Percentiles rank a stretch among this genome's conserved stretches.
phyloP scores from a whole-genome alignment of 1,284 basidiomycete genomes.

The Cystobasidium slooffiae region DNA sequence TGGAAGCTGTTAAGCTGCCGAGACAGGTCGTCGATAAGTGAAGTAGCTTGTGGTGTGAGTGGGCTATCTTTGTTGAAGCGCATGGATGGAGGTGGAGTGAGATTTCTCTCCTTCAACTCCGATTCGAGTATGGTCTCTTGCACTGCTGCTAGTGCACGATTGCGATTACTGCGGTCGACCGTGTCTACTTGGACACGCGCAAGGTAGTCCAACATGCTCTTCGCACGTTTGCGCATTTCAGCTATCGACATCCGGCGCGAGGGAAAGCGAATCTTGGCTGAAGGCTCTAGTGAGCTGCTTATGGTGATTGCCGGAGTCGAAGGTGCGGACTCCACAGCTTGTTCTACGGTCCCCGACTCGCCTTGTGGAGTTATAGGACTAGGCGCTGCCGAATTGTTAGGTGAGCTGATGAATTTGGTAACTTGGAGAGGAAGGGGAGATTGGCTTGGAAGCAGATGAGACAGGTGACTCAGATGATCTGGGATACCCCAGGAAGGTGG shows the following conservation, averaged over 20 bases:
- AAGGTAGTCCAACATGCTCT: conserved; percentile 87
- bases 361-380: conserved; percentile 44
- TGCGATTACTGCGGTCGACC: conserved; percentile 56
- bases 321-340: background rate
- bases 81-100: conserved; percentile 27
- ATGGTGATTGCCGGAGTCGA: conserved; percentile 6
- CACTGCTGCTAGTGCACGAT: conserved; percentile 66
- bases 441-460: conserved; percentile 77
- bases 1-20: conserved; percentile 83
- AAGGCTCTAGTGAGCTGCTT: conserved; percentile 67
- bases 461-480: conserved; percentile 88
- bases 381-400: conserved; percentile 54
- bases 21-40: conserved; percentile 84
- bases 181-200: conserved; percentile 58
- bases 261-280: conserved; percentile 92
- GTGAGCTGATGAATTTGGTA: conserved; percentile 55
- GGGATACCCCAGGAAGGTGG: conserved; percentile 86
- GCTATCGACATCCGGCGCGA: conserved; percentile 89
- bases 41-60: conserved; percentile 62
- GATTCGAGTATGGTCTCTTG: conserved; percentile 61
- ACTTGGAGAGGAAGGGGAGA: conserved; percentile 77
- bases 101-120: conserved; percentile 61
- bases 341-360: conserved; percentile 3
- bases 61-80: conserved; percentile 20
- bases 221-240: conserved; percentile 95